These are phyloP conservation scores for Maudiozyma serrabonitensis DNA, from an alignment of 805 yeast genomes.

Conservation along the genomic window DNA sequence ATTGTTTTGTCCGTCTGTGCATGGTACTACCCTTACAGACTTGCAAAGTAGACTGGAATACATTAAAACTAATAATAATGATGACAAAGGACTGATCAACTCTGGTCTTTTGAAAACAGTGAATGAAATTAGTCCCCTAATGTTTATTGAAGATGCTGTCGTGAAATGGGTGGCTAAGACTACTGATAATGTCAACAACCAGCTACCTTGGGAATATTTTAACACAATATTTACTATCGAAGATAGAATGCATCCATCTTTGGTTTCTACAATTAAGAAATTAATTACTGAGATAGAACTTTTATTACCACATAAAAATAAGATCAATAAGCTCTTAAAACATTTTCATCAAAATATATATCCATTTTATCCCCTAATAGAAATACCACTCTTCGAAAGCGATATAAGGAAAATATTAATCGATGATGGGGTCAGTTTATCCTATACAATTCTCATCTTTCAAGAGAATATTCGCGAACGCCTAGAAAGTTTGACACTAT, in stretches of 20 bases:
- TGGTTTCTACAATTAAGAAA: constrained; percentile 1
- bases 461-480: constrained; percentile 8
- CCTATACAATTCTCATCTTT: constrained; percentile 5
- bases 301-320: not conserved
- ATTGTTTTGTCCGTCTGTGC: constrained; percentile 4
- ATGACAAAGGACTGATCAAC: not conserved
- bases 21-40: constrained; percentile 7
- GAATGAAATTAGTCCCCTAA: constrained; percentile 3
- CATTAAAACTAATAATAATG: not conserved
- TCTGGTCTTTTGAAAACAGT: not conserved
- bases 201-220: constrained; percentile 1
- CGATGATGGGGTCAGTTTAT: not conserved
- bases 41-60: constrained; percentile 1
- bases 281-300: not conserved
- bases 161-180: constrained; percentile 2
- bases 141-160: constrained; percentile 7
- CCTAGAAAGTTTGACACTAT: constrained; percentile 8
- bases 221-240: constrained; percentile 1
- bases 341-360: constrained; percentile 2
- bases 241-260: constrained; percentile 1
- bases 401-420: constrained; percentile 1
- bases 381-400: constrained; percentile 5
- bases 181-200: not conserved
- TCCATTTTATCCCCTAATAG: constrained; percentile 7
- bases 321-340: not conserved